Evolutionary conservation across 495 filamentous ascomycete genomes (phyloP).

Genomic region (Annulohypoxylon nitens): DNA sequence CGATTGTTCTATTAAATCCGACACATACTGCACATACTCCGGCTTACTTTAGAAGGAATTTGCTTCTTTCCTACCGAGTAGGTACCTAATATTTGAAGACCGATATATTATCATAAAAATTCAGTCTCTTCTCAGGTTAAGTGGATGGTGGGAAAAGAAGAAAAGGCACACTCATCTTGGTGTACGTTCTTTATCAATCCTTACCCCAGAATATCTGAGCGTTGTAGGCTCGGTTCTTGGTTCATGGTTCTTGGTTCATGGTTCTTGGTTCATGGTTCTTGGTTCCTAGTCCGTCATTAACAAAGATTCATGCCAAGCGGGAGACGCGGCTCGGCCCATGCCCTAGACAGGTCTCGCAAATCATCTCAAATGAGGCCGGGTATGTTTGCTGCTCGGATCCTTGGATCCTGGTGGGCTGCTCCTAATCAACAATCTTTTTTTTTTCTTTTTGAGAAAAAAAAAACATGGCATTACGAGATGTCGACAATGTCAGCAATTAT

Average conservation of each 20-base stretch:
- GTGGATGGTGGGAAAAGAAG: not conserved
- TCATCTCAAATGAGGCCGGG: not conserved
- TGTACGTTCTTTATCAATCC: not conserved
- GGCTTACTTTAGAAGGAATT: not conserved
- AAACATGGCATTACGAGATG: not conserved
- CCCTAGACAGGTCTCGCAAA: slow-evolving; percentile 4
- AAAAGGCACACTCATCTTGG: not conserved
- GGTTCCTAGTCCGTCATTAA: not conserved
- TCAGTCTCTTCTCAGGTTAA: too few relatives aligned
- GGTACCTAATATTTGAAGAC: not conserved
- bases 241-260: not conserved
- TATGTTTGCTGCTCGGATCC: not conserved
- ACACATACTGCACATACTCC: not conserved
- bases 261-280: not conserved
- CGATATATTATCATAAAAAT: too few relatives aligned
- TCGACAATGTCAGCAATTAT: too few relatives aligned
- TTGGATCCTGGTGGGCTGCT: not conserved
- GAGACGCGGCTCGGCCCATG: slow-evolving; percentile 9
- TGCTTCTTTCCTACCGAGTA: not conserved
- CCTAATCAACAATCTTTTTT: not conserved
- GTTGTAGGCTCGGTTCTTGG: not conserved
- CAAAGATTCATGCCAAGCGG: slow-evolving; percentile 1
- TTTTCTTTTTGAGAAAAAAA: too few relatives aligned
- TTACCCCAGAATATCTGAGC: slow-evolving; percentile 4
- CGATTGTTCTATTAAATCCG: slow-evolving; percentile 8